Base-by-base conservation (phyloP, 2,329 filamentous ascomycete genomes). In the Fusarium goolgardi region DNA sequence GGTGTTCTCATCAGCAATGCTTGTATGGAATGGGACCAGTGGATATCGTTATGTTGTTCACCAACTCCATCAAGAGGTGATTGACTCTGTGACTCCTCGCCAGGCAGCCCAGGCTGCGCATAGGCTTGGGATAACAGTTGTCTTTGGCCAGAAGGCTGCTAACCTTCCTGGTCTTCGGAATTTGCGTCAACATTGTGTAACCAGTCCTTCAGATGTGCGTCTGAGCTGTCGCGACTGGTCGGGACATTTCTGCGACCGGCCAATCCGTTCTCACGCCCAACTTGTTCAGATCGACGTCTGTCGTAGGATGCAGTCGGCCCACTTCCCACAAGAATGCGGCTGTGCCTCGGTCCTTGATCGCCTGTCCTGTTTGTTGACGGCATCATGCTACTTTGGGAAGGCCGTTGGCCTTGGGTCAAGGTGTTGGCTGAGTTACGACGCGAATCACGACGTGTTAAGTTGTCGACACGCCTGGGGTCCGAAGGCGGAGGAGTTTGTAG, bases 401-500 rank as follows among this genome's bases (percentile, higher is more conserved):
- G n/a, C 18, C 37, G 59, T 34, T 52, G 64, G 12, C 27, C 46
- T 50, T 67, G 59, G 18, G 49, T 23, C 7, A 39, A 53, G 32
- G 40, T 39, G 29, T 41, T 49, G 39, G 41, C 43, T 31, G 47
- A 60, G 31, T 54, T 47, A 39, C 54, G 53, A 21, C 45, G 61
- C 41, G 45, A 52, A 43, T 59, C 53, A 35, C 29, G 55, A 25
- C 53, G 52, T 9, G 54, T 50, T 15, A 29, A 35, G 25, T 63
- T 51, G 25, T 62, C 63, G 18, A 34, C 25, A 39, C 57, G 57
- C 15, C 51, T 47, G n/a, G 63, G 65, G 25, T 70, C 64, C 18
- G 75, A 74, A 3, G 71, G 67, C 15, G 75, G 75, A 35, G 75
- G 74, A 16, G 75, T 76, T 50, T 62, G 69, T 37, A 73, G 45